Evolutionary conservation across 163 green algal genomes (phyloP).

Genomic region (Scenedesmus sp.): DNA sequence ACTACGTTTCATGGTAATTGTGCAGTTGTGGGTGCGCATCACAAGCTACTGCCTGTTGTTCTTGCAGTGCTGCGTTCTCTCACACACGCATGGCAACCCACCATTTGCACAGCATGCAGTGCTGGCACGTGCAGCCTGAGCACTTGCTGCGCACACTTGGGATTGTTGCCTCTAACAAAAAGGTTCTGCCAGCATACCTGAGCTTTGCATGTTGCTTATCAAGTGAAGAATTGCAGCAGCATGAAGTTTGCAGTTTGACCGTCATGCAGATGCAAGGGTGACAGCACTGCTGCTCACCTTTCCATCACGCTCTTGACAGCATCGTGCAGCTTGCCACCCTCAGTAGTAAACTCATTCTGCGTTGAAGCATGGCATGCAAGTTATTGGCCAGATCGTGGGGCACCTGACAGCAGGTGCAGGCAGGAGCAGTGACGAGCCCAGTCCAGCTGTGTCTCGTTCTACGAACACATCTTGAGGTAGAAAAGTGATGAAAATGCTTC

Average conservation of each 20-base stretch:
- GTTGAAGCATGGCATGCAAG: not conserved
- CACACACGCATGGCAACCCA: not conserved
- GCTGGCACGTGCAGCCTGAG: too few relatives aligned
- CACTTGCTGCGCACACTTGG: too few relatives aligned
- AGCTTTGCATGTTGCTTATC: not conserved
- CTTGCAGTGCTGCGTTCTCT: not conserved
- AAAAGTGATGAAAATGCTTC: not conserved
- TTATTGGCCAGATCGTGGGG: not conserved
- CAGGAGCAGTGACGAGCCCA: not conserved
- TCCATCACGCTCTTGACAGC: conserved; percentile 68
- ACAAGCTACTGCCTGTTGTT: not conserved
- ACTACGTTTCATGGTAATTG: conserved; percentile 23
- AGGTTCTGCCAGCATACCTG: too few relatives aligned
- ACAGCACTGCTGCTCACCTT: conserved; percentile 46
- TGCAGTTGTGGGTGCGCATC: not conserved
- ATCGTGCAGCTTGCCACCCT: conserved; percentile 65
- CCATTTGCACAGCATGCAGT: too few relatives aligned
- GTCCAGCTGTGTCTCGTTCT: not conserved
- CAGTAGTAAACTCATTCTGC: conserved; percentile 63
- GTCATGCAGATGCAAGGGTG: not conserved
- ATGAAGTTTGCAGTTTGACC: not conserved
- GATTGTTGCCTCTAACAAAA: too few relatives aligned
- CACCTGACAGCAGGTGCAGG: not conserved
- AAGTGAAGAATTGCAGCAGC: not conserved
- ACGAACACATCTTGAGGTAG: not conserved